Evolutionary conservation across 75 land plant species (phyloP).

Genomic region (Cunninghamia lanceolata): DNA sequence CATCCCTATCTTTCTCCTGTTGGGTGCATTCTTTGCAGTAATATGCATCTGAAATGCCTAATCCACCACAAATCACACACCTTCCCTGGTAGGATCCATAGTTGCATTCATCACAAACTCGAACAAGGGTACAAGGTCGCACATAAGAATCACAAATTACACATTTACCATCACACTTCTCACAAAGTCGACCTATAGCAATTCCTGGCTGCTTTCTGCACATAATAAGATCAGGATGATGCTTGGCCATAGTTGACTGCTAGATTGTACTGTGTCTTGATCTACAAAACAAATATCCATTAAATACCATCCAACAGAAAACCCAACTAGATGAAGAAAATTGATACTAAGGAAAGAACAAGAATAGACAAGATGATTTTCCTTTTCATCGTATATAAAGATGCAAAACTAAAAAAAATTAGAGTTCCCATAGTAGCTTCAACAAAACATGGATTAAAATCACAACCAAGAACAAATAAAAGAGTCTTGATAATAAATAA

Average conservation of each 20-base stretch:
- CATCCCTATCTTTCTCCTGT: slow-evolving; percentile 79
- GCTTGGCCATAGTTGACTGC: slow-evolving; percentile 54
- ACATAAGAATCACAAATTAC: slow-evolving; percentile 75
- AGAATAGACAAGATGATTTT: background rate
- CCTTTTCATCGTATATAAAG: background rate
- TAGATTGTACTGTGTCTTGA: slow-evolving; percentile 11
- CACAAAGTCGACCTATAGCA: slow-evolving; percentile 69
- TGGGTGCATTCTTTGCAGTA: slow-evolving; percentile 83
- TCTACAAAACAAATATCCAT: slow-evolving; percentile 2
- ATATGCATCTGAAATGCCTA: slow-evolving; percentile 71
- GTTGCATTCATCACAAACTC: slow-evolving; percentile 77
- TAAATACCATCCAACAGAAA: background rate
- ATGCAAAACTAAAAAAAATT: too few relatives aligned
- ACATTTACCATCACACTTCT: slow-evolving; percentile 76
- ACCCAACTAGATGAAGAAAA: background rate
- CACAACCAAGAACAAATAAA: too few relatives aligned
- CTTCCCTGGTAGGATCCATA: slow-evolving; percentile 72
- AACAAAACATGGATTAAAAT: background rate
- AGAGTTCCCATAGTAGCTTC: background rate
- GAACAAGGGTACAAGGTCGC: slow-evolving; percentile 68
- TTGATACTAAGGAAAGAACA: background rate
- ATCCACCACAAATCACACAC: slow-evolving; percentile 71
- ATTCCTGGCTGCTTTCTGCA: slow-evolving; percentile 85
- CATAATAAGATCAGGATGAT: slow-evolving; percentile 80
- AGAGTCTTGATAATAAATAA: background rate